These are phyloP conservation scores for Tricholoma matsutake DNA, from an alignment of 768 basidiomycete genomes.

Conservation along the genomic window DNA sequence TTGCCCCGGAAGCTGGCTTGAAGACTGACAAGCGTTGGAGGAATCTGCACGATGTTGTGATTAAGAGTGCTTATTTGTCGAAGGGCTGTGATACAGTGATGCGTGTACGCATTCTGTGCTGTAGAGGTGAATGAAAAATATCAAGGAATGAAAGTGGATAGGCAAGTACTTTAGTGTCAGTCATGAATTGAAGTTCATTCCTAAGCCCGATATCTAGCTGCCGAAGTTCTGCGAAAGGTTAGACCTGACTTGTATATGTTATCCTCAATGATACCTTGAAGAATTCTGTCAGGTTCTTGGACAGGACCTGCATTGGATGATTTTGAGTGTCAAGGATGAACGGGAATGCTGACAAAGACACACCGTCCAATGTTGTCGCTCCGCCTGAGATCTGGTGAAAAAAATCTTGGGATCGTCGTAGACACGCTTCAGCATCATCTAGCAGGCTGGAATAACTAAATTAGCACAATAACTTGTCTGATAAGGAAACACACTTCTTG, in stretches of 20 bases:
- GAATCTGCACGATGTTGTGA: constrained; percentile 74
- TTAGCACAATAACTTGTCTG: not conserved
- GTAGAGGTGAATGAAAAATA: constrained; percentile 21
- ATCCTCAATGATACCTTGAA: constrained; percentile 43
- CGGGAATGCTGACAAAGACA: constrained; percentile 3
- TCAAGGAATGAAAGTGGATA: not conserved
- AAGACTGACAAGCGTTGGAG: constrained; percentile 57
- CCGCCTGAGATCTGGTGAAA: constrained; percentile 53
- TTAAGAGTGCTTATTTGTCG: constrained; percentile 80
- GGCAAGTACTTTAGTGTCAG: constrained; percentile 48
- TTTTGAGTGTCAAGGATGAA: not conserved
- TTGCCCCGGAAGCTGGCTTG: constrained; percentile 72
- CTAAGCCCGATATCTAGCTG: constrained; percentile 61
- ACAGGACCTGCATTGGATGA: constrained; percentile 35
- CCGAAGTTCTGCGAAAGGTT: constrained; percentile 48
- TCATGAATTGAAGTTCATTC: constrained; percentile 55
- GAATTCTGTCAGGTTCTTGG: constrained; percentile 44
- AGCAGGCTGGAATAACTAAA: constrained; percentile 38
- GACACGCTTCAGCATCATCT: constrained; percentile 56
- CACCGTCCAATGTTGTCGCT: constrained; percentile 52
- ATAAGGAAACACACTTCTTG: constrained; percentile 37
- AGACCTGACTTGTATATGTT: not conserved
- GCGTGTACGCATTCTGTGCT: constrained; percentile 68
- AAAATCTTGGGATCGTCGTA: constrained; percentile 55
- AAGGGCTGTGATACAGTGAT: constrained; percentile 60